Conservation (phyloP, 257 asterid species). For the Ehretia macrophylla region DNA sequence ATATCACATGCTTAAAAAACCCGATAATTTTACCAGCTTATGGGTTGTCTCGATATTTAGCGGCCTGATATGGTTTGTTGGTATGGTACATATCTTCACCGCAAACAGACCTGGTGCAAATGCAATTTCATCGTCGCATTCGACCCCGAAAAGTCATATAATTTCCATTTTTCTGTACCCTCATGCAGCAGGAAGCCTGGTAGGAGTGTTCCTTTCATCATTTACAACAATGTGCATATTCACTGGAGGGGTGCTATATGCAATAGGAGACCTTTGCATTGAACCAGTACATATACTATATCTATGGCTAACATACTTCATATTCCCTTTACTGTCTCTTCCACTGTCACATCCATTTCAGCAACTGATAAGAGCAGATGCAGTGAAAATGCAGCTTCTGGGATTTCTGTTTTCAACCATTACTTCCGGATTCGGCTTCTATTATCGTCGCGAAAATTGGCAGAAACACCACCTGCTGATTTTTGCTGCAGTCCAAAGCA, state of each 20-base stretch:
- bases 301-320: slow-evolving; percentile 62
- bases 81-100: slow-evolving; percentile 54
- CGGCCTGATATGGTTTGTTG: slow-evolving; percentile 75
- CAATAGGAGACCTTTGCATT: slow-evolving; percentile 56
- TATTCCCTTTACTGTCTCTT: slow-evolving; percentile 70
- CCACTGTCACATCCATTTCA: slow-evolving; percentile 65
- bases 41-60: slow-evolving; percentile 93
- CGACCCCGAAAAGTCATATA: slow-evolving; percentile 37
- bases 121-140: slow-evolving; percentile 12
- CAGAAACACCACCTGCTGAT: slow-evolving; percentile 37
- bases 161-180: slow-evolving; percentile 67
- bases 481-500: slow-evolving; percentile 68
- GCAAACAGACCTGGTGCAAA: slow-evolving; percentile 30
- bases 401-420: slow-evolving; percentile 59
- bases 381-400: slow-evolving; percentile 87
- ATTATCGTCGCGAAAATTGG: slow-evolving; percentile 51
- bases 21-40: slow-evolving; percentile 60
- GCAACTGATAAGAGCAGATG: slow-evolving; percentile 55
- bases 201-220: slow-evolving; percentile 71
- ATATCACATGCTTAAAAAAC: slow-evolving; percentile 58
- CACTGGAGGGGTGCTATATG: slow-evolving; percentile 59
- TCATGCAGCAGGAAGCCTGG: slow-evolving; percentile 77
- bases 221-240: slow-evolving; percentile 69
- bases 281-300: slow-evolving; percentile 36
- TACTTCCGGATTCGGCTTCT: slow-evolving; percentile 80